These are phyloP conservation scores for Solanum virginianum DNA, from an alignment of 257 asterid genomes.

Conservation along the genomic window DNA sequence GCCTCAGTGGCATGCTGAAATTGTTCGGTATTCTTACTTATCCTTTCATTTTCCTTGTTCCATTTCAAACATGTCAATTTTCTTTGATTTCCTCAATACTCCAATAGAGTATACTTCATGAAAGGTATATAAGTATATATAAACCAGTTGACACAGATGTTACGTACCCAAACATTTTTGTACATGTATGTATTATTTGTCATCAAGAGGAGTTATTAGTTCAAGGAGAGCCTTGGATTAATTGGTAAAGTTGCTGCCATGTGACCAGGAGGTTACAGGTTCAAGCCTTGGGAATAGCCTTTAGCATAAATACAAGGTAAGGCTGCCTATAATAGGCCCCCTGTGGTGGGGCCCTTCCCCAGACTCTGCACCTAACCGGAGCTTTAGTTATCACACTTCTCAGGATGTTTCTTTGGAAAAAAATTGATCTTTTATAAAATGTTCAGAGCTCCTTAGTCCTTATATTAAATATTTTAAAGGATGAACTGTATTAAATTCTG, in stretches of 20 bases:
- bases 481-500: not conserved
- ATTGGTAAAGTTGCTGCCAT: too few species aligned
- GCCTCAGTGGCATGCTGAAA: conserved; percentile 97
- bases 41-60: conserved; percentile 11
- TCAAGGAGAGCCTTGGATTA: too few species aligned
- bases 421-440: not conserved
- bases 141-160: not conserved
- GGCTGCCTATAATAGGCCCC: too few species aligned
- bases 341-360: too few species aligned
- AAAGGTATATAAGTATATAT: not conserved
- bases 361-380: too few species aligned
- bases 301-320: too few species aligned
- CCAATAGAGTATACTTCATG: not conserved
- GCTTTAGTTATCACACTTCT: not conserved
- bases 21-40: conserved; percentile 64
- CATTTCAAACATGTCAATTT: not conserved
- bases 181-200: not conserved
- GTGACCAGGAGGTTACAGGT: too few species aligned
- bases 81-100: not conserved
- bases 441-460: not conserved
- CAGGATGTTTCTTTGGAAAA: not conserved
- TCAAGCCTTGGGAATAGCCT: too few species aligned
- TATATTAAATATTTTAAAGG: not conserved
- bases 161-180: not conserved
- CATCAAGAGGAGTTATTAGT: not conserved